Evolutionary conservation across 2,329 filamentous ascomycete species (phyloP), one percentile per base, ranked within the genome.

Genomic region (Verticillium nonalfalfae): DNA sequence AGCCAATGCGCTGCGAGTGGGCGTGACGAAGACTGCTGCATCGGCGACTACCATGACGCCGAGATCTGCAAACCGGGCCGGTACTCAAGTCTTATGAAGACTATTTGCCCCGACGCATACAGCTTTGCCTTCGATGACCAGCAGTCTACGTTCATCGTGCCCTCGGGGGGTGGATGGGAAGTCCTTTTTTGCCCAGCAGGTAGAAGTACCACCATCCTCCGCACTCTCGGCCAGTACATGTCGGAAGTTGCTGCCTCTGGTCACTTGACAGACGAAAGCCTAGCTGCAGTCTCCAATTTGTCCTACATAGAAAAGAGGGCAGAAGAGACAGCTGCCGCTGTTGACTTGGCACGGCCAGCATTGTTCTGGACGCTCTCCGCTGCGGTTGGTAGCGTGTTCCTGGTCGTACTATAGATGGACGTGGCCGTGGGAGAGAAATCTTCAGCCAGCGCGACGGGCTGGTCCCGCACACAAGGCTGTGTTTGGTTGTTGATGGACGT

Each of bases 41-140:
- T 87, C 15, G 90, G 90, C 55, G 73, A 82, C 13, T 90, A 89
- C 74, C 80, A 88, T 68, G 81, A 82, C 45, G 82, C 89, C 2
- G 78, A 81, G 31, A 78, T 79, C 57, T 95, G 91, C 76, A 78
- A 80, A 62, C 86, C 89, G 2, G 86, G 86, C 58, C 75, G 83
- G 50, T 95, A 93, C 76, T 87, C 87, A 66, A 83, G 79, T 62
- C 79, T 80, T 11, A 89, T 90, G 59, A 95, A 96, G 77, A 76
- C 75, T 3, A 82, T 94, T 13, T 96, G 91, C 71, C 91, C 91
- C 1, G 91, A 96, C 74, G 91, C 91, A 2, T 96, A 95, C 75
- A 91, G 88, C 69, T 96, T 85, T 72, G 87, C 89, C 58, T 85
- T 85, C 72, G 82, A 86, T 66, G 83, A 87, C 68, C 75, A 78